These are phyloP conservation scores for Monilinia polystroma DNA, from an alignment of 2,329 filamentous ascomycete species.

Conservation along the genomic window DNA sequence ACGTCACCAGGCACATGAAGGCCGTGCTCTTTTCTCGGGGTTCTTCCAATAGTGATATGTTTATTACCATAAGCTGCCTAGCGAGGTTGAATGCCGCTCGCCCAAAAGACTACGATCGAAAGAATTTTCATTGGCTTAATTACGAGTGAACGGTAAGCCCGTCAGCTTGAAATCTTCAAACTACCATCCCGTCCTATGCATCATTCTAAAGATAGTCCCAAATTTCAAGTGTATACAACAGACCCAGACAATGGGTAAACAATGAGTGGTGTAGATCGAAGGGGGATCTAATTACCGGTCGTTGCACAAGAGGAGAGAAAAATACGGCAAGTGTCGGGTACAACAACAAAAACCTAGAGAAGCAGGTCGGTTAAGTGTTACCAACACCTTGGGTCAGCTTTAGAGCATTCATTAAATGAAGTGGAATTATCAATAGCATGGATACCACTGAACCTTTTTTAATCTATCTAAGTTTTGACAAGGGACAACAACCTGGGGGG, in stretches of 20 bases:
- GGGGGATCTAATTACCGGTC: slow-evolving; percentile 18
- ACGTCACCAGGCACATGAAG: slow-evolving; percentile 13
- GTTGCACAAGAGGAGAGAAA: background rate
- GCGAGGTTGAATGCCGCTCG: background rate
- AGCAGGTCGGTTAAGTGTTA: slow-evolving; percentile 20
- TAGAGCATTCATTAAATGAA: background rate
- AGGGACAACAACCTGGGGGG: background rate
- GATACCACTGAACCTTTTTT: background rate
- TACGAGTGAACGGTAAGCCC: slow-evolving; percentile 8
- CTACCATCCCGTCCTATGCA: slow-evolving; percentile 5
- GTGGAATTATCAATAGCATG: background rate
- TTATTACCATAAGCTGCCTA: background rate
- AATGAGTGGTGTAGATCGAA: slow-evolving; percentile 11
- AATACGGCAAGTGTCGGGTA: background rate
- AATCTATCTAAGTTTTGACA: background rate
- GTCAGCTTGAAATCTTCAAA: slow-evolving; percentile 20
- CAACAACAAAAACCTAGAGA: background rate
- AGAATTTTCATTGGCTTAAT: slow-evolving; percentile 5
- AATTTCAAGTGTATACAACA: background rate
- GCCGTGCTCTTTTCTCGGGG: background rate
- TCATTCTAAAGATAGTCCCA: slow-evolving; percentile 16
- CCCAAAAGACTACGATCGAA: background rate
- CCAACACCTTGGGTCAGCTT: slow-evolving; percentile 21
- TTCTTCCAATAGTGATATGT: background rate
- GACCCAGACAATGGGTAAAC: slow-evolving; percentile 18